Evolutionary conservation across 192 early-diverging fungal species (phyloP), one percentile per base, ranked within the genome.

Genomic region (Haplosporangium gracile): DNA sequence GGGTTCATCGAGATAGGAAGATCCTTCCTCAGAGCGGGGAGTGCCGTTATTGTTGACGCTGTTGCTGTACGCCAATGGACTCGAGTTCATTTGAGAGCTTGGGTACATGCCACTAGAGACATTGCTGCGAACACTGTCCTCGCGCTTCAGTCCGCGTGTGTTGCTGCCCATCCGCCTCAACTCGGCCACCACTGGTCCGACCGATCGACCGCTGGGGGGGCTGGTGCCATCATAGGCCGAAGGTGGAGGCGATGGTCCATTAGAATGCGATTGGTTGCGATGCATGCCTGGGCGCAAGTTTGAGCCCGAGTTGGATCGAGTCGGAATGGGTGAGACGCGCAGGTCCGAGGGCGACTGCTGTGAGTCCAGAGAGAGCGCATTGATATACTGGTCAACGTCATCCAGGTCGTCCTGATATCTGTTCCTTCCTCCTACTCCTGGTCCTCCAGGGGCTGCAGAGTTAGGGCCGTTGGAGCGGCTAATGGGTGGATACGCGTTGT

Each of bases 371-470:
- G 34, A 34, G 26, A 85, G 74, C 26, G 83, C 77, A 26, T 75
- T 36, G 8, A 85, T 74, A 20, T 72, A 74, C 18, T 85, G 77
- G 6, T 85, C 83, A 76, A 85, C 76, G 26, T 85, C 83, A 72
- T 85, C 83, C 68, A 85, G 32, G 5, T 85, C 83, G 34, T 85
- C 77, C 65, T 85, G 83, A 57, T 63, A 85, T 63, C 74, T 74
- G 38, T 55, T 79, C n/a, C 77, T 55, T n/a, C 68, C 76, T 71
- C 53, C 40, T 13, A 39, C 74, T 36, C 74, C 51, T 57, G 32
- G 32, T 22, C 68, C 45, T 51, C 76, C 76, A 16, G 76, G 49
- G 20, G 70, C 65, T 24, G 71, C 68, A 43, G 77, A 75, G 22
- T 26, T 60, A 29, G 77, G 38, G 3, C 47, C 29, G 40, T 83